Percentiles rank a stretch among this genome's conserved stretches.
phyloP scores from a whole-genome alignment of 129 eudicot species.

The Artemisia argyi region DNA sequence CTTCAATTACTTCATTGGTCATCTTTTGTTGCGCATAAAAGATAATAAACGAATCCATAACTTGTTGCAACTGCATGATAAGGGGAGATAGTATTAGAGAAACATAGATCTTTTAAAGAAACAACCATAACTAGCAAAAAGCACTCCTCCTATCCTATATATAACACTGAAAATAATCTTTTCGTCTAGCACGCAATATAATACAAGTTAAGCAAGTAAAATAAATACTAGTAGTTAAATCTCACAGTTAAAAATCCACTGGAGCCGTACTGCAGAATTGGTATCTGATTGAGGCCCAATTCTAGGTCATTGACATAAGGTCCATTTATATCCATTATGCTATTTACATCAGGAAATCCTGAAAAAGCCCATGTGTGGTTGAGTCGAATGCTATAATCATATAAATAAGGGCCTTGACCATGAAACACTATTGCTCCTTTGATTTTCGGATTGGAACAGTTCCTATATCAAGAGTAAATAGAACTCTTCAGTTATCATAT shows the following conservation, averaged over 20 bases:
- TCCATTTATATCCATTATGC: constrained; percentile 92
- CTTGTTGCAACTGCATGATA: constrained; percentile 86
- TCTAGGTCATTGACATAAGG: constrained; percentile 95
- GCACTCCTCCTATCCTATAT: neutral
- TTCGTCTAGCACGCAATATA: neutral
- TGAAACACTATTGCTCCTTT: constrained; percentile 97
- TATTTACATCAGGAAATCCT: constrained; percentile 92
- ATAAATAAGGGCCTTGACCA: constrained; percentile 83
- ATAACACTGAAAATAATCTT: neutral
- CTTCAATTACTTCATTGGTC: constrained; percentile 34
- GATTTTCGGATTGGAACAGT: constrained; percentile 78
- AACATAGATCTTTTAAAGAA: constrained; percentile 15
- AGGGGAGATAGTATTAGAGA: neutral
- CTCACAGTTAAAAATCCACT: constrained; percentile 97
- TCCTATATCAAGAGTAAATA: constrained; percentile 51
- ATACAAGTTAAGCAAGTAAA: constrained; percentile 6
- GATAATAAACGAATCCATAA: constrained; percentile 86
- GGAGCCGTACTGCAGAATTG: constrained; percentile 93
- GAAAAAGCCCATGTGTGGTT: constrained; percentile 99
- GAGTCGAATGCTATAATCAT: constrained; percentile 96
- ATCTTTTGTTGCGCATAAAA: constrained; percentile 68
- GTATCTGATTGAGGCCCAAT: constrained; percentile 73
- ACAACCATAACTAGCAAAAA: constrained; percentile 15
- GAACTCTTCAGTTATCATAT: constrained; percentile 16
- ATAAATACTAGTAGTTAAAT: constrained; percentile 17